These are phyloP conservation scores for Colletotrichum tropicale DNA, from an alignment of 2,329 filamentous ascomycete genomes.

Conservation along the genomic window DNA sequence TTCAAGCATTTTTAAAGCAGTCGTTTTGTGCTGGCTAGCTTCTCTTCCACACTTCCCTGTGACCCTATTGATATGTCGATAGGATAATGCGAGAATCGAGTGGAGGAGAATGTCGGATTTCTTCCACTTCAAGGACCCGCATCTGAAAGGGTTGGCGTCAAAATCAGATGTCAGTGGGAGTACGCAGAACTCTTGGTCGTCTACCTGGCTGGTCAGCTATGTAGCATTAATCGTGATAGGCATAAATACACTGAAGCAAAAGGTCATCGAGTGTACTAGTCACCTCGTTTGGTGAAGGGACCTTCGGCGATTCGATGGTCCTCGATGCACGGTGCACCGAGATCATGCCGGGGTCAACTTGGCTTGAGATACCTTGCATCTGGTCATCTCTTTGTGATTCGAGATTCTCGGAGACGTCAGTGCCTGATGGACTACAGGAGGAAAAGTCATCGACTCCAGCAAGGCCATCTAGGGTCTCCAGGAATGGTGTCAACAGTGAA, in stretches of 20 bases:
- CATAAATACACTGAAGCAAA: neutral
- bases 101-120: constrained; percentile 33
- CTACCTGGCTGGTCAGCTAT: constrained; percentile 17
- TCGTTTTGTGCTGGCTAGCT: constrained; percentile 24
- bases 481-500: neutral
- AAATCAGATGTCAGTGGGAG: constrained; percentile 35
- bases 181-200: constrained; percentile 37
- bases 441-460: neutral
- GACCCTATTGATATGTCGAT: constrained; percentile 30
- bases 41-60: constrained; percentile 25
- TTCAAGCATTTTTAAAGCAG: constrained; percentile 28
- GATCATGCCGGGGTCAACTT: neutral
- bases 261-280: neutral
- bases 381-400: neutral
- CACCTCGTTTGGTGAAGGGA: neutral
- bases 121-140: constrained; percentile 22
- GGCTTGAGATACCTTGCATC: neutral
- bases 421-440: neutral
- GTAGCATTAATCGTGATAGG: neutral
- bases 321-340: neutral
- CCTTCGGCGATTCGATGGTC: neutral
- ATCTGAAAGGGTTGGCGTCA: constrained; percentile 35
- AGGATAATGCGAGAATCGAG: constrained; percentile 33
- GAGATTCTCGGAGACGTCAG: neutral
- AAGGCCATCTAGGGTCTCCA: neutral